A percentile compares a stretch with the other conserved stretches of the same genome.
Conservation (phyloP, 202 grass and related monocot genomes). For the Carex arenaria region DNA sequence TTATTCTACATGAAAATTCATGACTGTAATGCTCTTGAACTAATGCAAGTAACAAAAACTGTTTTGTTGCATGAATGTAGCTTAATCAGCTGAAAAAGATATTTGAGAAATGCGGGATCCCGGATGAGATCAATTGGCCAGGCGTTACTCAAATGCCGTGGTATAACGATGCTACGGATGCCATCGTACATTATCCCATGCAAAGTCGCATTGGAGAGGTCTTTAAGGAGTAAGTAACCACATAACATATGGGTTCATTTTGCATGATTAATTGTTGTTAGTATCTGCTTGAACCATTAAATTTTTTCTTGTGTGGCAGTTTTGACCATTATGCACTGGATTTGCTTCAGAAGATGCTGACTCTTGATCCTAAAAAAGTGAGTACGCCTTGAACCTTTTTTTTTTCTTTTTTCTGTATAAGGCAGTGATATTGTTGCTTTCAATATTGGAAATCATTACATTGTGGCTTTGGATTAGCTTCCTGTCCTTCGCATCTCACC, state of each 20-base stretch:
- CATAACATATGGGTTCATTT: slow-evolving; percentile 6
- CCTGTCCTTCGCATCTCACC: neutral
- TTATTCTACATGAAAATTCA: too few relatives aligned
- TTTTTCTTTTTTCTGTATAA: neutral
- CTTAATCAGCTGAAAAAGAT: slow-evolving; percentile 76
- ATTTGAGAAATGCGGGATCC: slow-evolving; percentile 69
- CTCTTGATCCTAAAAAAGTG: slow-evolving; percentile 55
- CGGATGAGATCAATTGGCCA: slow-evolving; percentile 73
- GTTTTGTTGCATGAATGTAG: slow-evolving; percentile 24
- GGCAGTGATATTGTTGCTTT: neutral
- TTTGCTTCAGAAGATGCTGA: slow-evolving; percentile 83
- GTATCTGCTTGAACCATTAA: neutral
- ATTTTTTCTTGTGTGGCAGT: slow-evolving; percentile 35
- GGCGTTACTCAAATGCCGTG: slow-evolving; percentile 83
- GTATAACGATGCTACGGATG: slow-evolving; percentile 52
- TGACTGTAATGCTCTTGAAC: too few relatives aligned
- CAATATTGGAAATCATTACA: neutral
- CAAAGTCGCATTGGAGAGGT: slow-evolving; percentile 48
- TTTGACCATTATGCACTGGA: slow-evolving; percentile 77
- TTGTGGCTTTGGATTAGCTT: neutral
- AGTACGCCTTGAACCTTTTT: slow-evolving; percentile 27
- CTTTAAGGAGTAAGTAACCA: slow-evolving; percentile 75
- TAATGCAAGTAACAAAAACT: neutral
- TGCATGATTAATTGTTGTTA: slow-evolving; percentile 11
- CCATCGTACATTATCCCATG: slow-evolving; percentile 19